A percentile compares a stretch with the other conserved stretches of the same genome.
These are phyloP conservation scores for Fusarium cyanostomum DNA, from an alignment of 2,329 filamentous ascomycete species.

Conservation along the genomic window DNA sequence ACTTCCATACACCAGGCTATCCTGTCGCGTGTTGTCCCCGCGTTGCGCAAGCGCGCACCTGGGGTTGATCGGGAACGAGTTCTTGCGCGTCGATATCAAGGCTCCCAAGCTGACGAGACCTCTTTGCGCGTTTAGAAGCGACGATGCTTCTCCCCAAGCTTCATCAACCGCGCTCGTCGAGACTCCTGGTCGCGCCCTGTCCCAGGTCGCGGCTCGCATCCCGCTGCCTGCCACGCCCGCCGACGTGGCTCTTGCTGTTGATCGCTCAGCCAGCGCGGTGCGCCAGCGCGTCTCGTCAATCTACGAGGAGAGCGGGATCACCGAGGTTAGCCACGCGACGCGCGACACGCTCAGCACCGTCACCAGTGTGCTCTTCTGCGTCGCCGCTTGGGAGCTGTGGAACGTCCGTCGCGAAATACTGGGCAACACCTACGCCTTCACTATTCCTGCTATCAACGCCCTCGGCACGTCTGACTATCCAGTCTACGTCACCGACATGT, in stretches of 20 bases:
- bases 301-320: slow-evolving; percentile 73
- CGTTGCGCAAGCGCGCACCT: slow-evolving; percentile 16
- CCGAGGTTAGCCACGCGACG: slow-evolving; percentile 70
- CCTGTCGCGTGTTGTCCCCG: slow-evolving; percentile 19
- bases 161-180: slow-evolving; percentile 58
- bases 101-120: slow-evolving; percentile 23
- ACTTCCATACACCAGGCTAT: background rate
- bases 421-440: slow-evolving; percentile 76
- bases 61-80: background rate
- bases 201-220: slow-evolving; percentile 66
- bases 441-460: slow-evolving; percentile 69
- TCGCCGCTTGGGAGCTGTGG: slow-evolving; percentile 75
- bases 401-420: slow-evolving; percentile 76
- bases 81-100: slow-evolving; percentile 3
- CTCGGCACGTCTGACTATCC: slow-evolving; percentile 67
- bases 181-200: slow-evolving; percentile 62
- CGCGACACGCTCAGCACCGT: slow-evolving; percentile 79
- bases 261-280: slow-evolving; percentile 73
- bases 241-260: slow-evolving; percentile 78
- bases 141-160: slow-evolving; percentile 43
- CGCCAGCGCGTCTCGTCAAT: slow-evolving; percentile 71
- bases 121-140: slow-evolving; percentile 37
- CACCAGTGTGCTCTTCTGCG: slow-evolving; percentile 73
- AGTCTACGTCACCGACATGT: slow-evolving; percentile 81
- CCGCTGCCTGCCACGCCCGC: slow-evolving; percentile 84